Base-by-base conservation (phyloP, 495 filamentous ascomycete species). In the Daldinia caldariorum region DNA sequence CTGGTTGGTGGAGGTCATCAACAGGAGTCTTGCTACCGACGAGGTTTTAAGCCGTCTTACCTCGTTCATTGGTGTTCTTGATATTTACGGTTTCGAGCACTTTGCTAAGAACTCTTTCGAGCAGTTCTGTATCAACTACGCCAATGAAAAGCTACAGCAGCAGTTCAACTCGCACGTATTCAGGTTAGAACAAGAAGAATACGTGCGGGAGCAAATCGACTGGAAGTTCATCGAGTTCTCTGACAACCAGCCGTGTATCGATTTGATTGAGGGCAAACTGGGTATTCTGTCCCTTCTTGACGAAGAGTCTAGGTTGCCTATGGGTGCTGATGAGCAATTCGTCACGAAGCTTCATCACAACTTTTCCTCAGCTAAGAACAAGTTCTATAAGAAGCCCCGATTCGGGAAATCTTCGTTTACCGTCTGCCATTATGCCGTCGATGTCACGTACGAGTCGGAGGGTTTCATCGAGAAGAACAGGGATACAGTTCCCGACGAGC, bases 131-230 rank as follows among this genome's bases (percentile, higher is more conserved):
- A 99, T 99, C 86, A 99, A 99, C 82, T 99, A 98, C 73, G 95
- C 95, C 77, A 99, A 99, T 80, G 95, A 99, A 80, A 99, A 99
- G 79, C 82, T 99, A 37, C 95, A 99, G 76, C 95, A 99, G 76
- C 96, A 99, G 74, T 99, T 99, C 84, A 99, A 99, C 79, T 93
- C 96, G 79, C 95, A 99, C 72, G 95, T 99, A n/a, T 99, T 99
- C 88, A 97, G 98, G 77, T 87, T 99, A 18, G 95, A 99, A 78
- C 95, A 99, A 79, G 96, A 98, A 80, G 95, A 99, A 81, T 99
- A 99, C 80, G 86, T 97, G 12, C 87, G 91, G 34, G 95, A 99
- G 77, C 84, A 98, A 81, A 99, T 99, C 70, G 94, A 98, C 77
- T 99, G 95, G 95, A 97, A 92, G 12, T 99, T 98, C 78, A 99